A percentile compares a stretch with the other conserved stretches of the same genome.
Conservation (phyloP, 495 filamentous ascomycete species). For the Bacidia rubella region DNA sequence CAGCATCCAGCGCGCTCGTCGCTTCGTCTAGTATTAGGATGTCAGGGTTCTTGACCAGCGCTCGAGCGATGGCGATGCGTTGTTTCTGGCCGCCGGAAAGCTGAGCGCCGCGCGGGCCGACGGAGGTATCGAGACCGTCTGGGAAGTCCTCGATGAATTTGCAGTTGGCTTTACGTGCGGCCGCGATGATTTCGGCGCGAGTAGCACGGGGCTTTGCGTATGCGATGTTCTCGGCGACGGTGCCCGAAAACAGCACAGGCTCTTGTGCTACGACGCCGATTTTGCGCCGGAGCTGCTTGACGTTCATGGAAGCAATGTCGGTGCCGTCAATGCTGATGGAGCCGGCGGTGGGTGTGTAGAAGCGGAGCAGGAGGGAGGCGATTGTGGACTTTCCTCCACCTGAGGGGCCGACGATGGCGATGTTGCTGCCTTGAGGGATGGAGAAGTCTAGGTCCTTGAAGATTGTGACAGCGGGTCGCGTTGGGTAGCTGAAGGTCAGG, state of each 20-base stretch:
- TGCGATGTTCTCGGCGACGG: conserved; percentile 90
- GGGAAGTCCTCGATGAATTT: conserved; percentile 91
- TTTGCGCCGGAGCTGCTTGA: conserved; percentile 82
- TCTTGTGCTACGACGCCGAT: conserved; percentile 94
- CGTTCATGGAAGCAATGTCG: conserved; percentile 78
- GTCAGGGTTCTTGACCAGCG: conserved; percentile 88
- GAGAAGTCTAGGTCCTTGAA: conserved; percentile 81
- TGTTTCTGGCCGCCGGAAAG: conserved; percentile 95
- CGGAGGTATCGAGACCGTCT: conserved; percentile 85
- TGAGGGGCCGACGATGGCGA: conserved; percentile 90
- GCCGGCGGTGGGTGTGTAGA: conserved; percentile 75
- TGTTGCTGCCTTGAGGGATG: conserved; percentile 83
- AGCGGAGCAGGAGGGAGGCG: conserved; percentile 71
- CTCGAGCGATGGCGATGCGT: conserved; percentile 90
- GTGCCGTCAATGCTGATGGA: conserved; percentile 69
- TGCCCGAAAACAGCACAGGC: conserved; percentile 89
- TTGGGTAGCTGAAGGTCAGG: conserved; percentile 79
- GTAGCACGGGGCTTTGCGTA: conserved; percentile 78
- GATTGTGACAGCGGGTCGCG: conserved; percentile 76
- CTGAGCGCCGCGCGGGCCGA: conserved; percentile 85
- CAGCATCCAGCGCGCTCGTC: conserved; percentile 88
- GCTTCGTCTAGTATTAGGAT: conserved; percentile 94
- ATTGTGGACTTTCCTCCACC: conserved; percentile 95
- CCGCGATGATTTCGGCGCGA: conserved; percentile 66
- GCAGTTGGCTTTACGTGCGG: conserved; percentile 91